Evolutionary conservation across 345 rosid species (phyloP).

Genomic region (Rhodamnia rubescens): DNA sequence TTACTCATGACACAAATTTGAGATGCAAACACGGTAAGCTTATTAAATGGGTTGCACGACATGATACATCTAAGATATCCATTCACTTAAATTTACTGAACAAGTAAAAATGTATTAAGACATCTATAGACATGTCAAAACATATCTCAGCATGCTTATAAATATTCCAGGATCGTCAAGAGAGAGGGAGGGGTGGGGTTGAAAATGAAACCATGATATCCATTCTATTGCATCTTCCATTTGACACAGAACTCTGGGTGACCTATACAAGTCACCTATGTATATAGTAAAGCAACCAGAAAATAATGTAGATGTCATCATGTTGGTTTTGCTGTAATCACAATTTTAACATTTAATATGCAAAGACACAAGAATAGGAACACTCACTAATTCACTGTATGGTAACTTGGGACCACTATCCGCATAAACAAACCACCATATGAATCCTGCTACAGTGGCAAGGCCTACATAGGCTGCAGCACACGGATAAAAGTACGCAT

Average conservation of each 20-base stretch:
- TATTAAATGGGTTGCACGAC: not conserved
- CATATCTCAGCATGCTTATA: not conserved
- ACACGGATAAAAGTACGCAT: not conserved
- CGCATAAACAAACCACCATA: constrained; percentile 95
- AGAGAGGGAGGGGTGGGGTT: not conserved
- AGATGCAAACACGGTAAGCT: not conserved
- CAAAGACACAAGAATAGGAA: not conserved
- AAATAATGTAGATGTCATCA: not conserved
- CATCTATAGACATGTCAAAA: not conserved
- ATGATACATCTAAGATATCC: not conserved
- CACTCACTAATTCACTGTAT: constrained; percentile 77
- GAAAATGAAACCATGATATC: not conserved
- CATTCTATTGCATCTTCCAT: not conserved
- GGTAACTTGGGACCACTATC: constrained; percentile 83
- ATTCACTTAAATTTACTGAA: not conserved
- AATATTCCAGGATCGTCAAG: not conserved
- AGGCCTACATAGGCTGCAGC: constrained; percentile 94
- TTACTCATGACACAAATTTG: not conserved
- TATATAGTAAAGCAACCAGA: not conserved
- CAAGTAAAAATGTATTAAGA: not conserved
- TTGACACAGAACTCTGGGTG: not conserved
- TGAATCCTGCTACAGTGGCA: constrained; percentile 95
- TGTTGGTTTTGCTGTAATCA: not conserved
- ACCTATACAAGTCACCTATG: not conserved
- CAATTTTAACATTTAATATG: not conserved